Conservation (phyloP, 495 filamentous ascomycete species). For the Neurospora intermedia region DNA sequence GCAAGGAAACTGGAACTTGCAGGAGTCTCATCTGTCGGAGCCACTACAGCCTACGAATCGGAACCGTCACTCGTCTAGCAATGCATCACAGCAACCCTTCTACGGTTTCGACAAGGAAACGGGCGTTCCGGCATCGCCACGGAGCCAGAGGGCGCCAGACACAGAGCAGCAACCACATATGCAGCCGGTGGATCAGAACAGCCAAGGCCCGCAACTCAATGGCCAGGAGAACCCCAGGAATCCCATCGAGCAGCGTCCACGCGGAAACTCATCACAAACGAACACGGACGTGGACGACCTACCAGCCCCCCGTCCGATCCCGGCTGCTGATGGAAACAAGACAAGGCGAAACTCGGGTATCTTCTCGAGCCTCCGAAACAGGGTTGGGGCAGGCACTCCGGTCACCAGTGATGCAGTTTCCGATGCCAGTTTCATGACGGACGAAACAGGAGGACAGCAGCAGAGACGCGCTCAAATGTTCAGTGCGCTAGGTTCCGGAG, state of each 20-base stretch:
- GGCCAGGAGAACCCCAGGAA: not conserved
- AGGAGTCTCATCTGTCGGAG: slow-evolving; percentile 34
- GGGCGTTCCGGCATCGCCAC: slow-evolving; percentile 13
- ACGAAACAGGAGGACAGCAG: slow-evolving; percentile 15
- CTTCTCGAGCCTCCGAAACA: slow-evolving; percentile 25
- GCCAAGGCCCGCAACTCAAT: slow-evolving; percentile 7
- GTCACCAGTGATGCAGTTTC: slow-evolving; percentile 24
- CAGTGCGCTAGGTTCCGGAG: slow-evolving; percentile 6
- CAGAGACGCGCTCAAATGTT: slow-evolving; percentile 12
- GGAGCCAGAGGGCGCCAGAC: slow-evolving; percentile 9
- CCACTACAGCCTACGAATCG: slow-evolving; percentile 32
- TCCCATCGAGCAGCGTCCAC: not conserved
- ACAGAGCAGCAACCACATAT: slow-evolving; percentile 5
- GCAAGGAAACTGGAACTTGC: slow-evolving; percentile 29
- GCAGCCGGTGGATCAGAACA: slow-evolving; percentile 12
- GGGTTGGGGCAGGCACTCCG: slow-evolving; percentile 17
- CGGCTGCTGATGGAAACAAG: slow-evolving; percentile 17
- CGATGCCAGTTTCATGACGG: slow-evolving; percentile 21
- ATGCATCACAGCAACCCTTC: slow-evolving; percentile 21
- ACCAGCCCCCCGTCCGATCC: slow-evolving; percentile 4
- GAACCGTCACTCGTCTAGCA: slow-evolving; percentile 26
- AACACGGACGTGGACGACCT: slow-evolving; percentile 23
- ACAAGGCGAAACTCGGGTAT: slow-evolving; percentile 27
- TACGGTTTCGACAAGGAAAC: slow-evolving; percentile 38
- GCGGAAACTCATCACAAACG: slow-evolving; percentile 21